Percentiles rank a stretch among this genome's conserved stretches.
These are phyloP conservation scores for Pythium dissotocum DNA, from an alignment of 352 stramenopile genomes.

Conservation along the genomic window DNA sequence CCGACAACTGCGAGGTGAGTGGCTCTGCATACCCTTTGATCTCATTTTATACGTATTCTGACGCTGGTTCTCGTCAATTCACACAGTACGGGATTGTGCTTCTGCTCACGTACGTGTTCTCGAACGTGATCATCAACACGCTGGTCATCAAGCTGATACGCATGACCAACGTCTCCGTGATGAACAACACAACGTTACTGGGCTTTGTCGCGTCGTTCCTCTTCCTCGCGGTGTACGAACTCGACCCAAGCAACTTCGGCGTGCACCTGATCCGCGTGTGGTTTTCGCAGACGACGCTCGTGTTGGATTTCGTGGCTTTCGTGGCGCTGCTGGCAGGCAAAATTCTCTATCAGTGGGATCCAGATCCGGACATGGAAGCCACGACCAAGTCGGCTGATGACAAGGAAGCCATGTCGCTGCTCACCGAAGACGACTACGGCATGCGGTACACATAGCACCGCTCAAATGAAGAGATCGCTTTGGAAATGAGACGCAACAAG, in stretches of 20 bases:
- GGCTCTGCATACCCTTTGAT: too few relatives aligned
- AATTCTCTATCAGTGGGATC: slow-evolving; percentile 80
- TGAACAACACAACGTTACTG: slow-evolving; percentile 72
- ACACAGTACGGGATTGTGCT: slow-evolving; percentile 67
- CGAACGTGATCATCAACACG: slow-evolving; percentile 80
- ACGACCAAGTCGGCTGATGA: slow-evolving; percentile 83
- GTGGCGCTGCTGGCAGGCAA: slow-evolving; percentile 66
- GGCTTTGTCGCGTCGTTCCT: slow-evolving; percentile 76
- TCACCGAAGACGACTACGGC: slow-evolving; percentile 73
- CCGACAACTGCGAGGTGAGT: slow-evolving; percentile 76
- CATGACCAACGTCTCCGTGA: slow-evolving; percentile 76
- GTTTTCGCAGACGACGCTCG: slow-evolving; percentile 69
- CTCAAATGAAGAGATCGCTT: neutral
- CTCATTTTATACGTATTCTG: neutral
- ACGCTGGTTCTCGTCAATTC: neutral
- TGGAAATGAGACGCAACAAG: slow-evolving; percentile 1
- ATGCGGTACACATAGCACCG: slow-evolving; percentile 63
- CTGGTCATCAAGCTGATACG: slow-evolving; percentile 70
- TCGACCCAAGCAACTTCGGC: slow-evolving; percentile 67
- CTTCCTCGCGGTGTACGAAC: slow-evolving; percentile 76
- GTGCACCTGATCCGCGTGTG: slow-evolving; percentile 56
- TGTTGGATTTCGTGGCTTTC: slow-evolving; percentile 71
- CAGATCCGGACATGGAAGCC: slow-evolving; percentile 72
- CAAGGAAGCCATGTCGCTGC: slow-evolving; percentile 78
- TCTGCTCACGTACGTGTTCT: slow-evolving; percentile 69